Evolutionary conservation across 2,329 filamentous ascomycete species (phyloP).

Genomic region (Cercospora citrullina): DNA sequence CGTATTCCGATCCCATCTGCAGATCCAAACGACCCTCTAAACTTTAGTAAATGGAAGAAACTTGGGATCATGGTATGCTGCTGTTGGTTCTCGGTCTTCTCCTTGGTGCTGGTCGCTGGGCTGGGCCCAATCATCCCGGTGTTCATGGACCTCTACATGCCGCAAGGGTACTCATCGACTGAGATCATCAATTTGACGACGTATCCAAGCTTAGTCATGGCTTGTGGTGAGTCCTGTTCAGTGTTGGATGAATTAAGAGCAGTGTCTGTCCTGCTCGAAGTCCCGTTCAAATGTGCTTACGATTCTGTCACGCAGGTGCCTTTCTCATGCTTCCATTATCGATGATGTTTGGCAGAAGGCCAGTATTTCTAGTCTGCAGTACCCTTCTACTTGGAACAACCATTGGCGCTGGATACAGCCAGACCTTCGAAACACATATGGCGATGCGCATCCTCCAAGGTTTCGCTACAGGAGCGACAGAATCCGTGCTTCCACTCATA

Average conservation of each 20-base stretch:
- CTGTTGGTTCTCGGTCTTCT: constrained; percentile 39
- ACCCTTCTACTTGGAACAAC: constrained; percentile 38
- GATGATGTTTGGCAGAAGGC: constrained; percentile 45
- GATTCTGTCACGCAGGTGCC: constrained; percentile 2
- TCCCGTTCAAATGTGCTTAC: neutral
- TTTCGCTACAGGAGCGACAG: constrained; percentile 43
- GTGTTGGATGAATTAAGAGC: neutral
- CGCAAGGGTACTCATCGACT: constrained; percentile 28
- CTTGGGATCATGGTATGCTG: constrained; percentile 35
- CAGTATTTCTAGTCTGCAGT: constrained; percentile 37
- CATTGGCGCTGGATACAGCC: constrained; percentile 40
- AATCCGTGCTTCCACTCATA: constrained; percentile 45
- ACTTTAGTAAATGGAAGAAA: constrained; percentile 36
- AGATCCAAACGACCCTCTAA: constrained; percentile 36
- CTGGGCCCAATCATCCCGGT: constrained; percentile 44
- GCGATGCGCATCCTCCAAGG: constrained; percentile 40
- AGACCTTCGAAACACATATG: constrained; percentile 42
- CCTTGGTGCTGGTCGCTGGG: constrained; percentile 54
- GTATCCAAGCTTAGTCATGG: constrained; percentile 44
- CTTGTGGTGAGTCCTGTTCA: constrained; percentile 35
- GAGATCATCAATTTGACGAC: constrained; percentile 42
- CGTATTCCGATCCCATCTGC: constrained; percentile 30
- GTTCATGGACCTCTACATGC: constrained; percentile 39
- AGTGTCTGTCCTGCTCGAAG: neutral
- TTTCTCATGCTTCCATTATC: constrained; percentile 45